Evolutionary conservation across 345 rosid genomes (phyloP).

Genomic region (Salix exigua): DNA sequence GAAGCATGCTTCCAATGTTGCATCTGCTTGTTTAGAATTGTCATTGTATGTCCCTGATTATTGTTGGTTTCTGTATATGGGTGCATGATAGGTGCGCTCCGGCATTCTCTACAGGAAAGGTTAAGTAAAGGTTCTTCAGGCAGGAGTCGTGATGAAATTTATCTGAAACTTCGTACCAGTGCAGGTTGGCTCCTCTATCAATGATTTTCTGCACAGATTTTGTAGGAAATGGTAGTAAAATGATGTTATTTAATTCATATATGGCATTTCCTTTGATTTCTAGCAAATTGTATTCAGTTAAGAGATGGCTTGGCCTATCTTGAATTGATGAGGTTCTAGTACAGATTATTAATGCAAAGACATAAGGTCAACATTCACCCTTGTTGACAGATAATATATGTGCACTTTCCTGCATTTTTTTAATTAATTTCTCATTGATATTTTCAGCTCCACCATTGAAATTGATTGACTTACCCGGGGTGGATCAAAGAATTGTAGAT

Average conservation of each 20-base stretch:
- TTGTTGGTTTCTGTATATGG: constrained; percentile 20
- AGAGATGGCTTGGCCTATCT: not conserved
- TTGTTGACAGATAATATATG: too few relatives aligned
- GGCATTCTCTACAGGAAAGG: constrained; percentile 85
- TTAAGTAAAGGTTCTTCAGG: constrained; percentile 87
- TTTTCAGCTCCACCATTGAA: constrained; percentile 89
- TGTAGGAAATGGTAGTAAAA: not conserved
- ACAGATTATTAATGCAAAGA: not conserved
- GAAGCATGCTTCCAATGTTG: not conserved
- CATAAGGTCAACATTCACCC: not conserved
- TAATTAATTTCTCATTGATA: not conserved
- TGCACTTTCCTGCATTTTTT: not conserved
- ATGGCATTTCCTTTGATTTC: not conserved
- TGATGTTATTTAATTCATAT: not conserved
- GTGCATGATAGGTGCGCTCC: constrained; percentile 62
- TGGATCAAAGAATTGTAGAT: constrained; percentile 91
- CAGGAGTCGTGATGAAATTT: constrained; percentile 82
- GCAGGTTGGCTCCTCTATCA: constrained; percentile 47
- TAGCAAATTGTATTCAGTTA: not conserved
- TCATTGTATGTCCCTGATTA: constrained; percentile 8
- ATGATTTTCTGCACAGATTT: not conserved
- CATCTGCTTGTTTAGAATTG: not conserved
- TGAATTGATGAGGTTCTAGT: not conserved
- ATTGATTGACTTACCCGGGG: constrained; percentile 92
- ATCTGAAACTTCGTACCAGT: constrained; percentile 82